Evolutionary conservation across 345 rosid genomes (phyloP), one percentile per base, ranked within the genome.

Genomic region (Gynandropsis gynandra): DNA sequence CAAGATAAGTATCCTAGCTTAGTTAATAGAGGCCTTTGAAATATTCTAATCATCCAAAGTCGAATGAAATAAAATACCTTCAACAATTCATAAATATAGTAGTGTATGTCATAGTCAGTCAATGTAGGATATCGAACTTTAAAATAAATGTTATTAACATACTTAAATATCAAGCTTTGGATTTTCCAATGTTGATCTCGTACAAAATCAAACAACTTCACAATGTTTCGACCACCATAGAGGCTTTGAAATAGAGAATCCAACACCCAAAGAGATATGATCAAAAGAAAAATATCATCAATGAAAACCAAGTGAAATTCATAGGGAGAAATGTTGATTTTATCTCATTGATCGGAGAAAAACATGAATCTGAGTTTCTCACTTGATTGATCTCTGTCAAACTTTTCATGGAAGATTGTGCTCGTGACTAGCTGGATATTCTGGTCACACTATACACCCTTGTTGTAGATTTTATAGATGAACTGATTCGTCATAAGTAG

Each of bases 221-320:
- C 85, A 34, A 85, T 56, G 45, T 85, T 85, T 31, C 85, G 76
- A 3, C 95, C 90, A 41, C 95, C 90, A 59, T 85, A 82, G 27
- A 85, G 83, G 72, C 82, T 85, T 73, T 85, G 95, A 58, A 85
- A 87, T 58, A 85, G n/a, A n/a, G n/a, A n/a, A n/a, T n/a, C n/a
- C n/a, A n/a, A n/a, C n/a, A n/a, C n/a, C n/a, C n/a, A n/a, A n/a
- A n/a, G n/a, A n/a, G n/a, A n/a, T n/a, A n/a, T n/a, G n/a, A n/a
- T n/a, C n/a, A n/a, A n/a, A n/a, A n/a, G n/a, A n/a, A n/a, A n/a
- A n/a, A n/a, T n/a, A n/a, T n/a, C n/a, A n/a, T n/a, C n/a, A n/a
- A n/a, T n/a, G n/a, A n/a, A n/a, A n/a, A n/a, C n/a, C n/a, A n/a
- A n/a, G n/a, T n/a, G n/a, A n/a, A n/a, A n/a, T n/a, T n/a, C n/a